These are phyloP conservation scores for Lactarius indigo DNA, from an alignment of 768 basidiomycete genomes.

Conservation along the genomic window DNA sequence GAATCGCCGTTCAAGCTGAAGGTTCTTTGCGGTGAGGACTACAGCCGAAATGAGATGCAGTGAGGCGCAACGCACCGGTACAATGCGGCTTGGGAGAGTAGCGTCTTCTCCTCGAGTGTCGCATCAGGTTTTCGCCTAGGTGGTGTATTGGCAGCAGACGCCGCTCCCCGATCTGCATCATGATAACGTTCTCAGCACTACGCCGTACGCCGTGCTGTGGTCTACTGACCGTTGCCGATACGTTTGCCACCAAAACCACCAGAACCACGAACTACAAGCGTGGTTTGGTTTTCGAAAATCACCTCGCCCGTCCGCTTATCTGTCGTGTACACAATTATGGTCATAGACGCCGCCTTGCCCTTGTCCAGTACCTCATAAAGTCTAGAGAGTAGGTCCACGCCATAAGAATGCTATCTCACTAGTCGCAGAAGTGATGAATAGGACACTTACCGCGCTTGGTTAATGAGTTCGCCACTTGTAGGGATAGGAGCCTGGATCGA, in stretches of 20 bases:
- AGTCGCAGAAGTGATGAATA: background rate
- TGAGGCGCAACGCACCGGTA: constrained; percentile 60
- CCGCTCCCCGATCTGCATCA: constrained; percentile 78
- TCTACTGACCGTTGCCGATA: constrained; percentile 63
- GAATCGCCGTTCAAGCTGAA: constrained; percentile 81
- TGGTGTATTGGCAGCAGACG: constrained; percentile 73
- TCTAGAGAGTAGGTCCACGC: constrained; percentile 35
- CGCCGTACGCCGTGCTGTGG: background rate
- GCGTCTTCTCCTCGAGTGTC: constrained; percentile 85
- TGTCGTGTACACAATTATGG: constrained; percentile 70
- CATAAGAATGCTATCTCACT: background rate
- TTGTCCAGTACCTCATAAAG: constrained; percentile 81
- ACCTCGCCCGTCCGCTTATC: constrained; percentile 75
- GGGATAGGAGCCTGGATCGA: constrained; percentile 85
- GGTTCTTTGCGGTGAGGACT: background rate
- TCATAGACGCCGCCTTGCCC: constrained; percentile 92
- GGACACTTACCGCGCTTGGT: constrained; percentile 57
- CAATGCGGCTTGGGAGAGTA: constrained; percentile 76
- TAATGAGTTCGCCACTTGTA: constrained; percentile 75
- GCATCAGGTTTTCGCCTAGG: constrained; percentile 85
- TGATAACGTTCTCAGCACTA: background rate
- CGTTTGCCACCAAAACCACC: constrained; percentile 98
- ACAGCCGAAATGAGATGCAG: constrained; percentile 1
- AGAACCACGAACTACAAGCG: constrained; percentile 86
- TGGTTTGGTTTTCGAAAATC: constrained; percentile 90